Evolutionary conservation across 495 filamentous ascomycete genomes (phyloP).

Genomic region (Tuber magnatum): DNA sequence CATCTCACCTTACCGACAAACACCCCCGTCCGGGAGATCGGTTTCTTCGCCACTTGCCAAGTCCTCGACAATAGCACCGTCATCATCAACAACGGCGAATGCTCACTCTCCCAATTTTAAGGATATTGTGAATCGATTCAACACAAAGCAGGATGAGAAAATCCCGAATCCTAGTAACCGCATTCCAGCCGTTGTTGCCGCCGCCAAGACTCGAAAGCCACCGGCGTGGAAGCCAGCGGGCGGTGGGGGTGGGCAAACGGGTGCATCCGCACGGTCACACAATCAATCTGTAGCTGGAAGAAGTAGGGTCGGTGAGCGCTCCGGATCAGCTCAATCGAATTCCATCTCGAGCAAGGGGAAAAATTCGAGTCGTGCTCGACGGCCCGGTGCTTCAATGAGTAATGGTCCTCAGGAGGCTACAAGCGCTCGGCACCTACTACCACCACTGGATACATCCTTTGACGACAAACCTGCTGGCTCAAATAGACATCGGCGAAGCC

Average conservation of each 20-base stretch:
- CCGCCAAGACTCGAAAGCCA: slow-evolving; percentile 31
- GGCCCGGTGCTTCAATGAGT: slow-evolving; percentile 15
- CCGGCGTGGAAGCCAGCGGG: slow-evolving; percentile 38
- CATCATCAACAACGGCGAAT: slow-evolving; percentile 20
- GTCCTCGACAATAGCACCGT: slow-evolving; percentile 6
- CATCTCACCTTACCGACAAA: slow-evolving; percentile 40
- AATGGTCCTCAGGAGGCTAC: slow-evolving; percentile 12
- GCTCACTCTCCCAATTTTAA: slow-evolving; percentile 51
- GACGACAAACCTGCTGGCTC: slow-evolving; percentile 22
- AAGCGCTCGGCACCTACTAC: slow-evolving; percentile 22
- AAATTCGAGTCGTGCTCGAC: slow-evolving; percentile 3
- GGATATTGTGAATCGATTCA: slow-evolving; percentile 57
- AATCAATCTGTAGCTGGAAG: slow-evolving; percentile 14
- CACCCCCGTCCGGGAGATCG: slow-evolving; percentile 20
- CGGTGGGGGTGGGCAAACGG: slow-evolving; percentile 18
- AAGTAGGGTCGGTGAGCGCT: slow-evolving; percentile 23
- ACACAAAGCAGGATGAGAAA: slow-evolving; percentile 51
- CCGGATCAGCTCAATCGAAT: slow-evolving; percentile 18
- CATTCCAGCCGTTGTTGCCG: slow-evolving; percentile 32
- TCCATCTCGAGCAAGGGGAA: neutral
- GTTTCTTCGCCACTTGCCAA: slow-evolving; percentile 32
- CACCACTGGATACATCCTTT: slow-evolving; percentile 36
- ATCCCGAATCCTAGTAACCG: slow-evolving; percentile 45
- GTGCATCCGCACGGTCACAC: slow-evolving; percentile 16
- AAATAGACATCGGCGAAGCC: slow-evolving; percentile 34